These are phyloP conservation scores for Epichloe uncinata DNA, from an alignment of 2,329 filamentous ascomycete species.

Conservation along the genomic window DNA sequence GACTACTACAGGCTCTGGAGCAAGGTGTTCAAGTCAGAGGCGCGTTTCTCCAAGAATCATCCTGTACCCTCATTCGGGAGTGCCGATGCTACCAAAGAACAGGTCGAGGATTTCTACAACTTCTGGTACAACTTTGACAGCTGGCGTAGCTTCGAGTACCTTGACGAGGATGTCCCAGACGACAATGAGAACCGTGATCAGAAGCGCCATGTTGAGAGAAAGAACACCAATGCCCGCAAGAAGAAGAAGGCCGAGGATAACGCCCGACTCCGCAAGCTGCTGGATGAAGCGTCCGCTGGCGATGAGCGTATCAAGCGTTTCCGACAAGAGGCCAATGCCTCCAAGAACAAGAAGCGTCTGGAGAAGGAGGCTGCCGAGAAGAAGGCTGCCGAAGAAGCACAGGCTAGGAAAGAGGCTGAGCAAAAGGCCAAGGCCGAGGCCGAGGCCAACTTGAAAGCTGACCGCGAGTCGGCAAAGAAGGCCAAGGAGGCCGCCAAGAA, in stretches of 20 bases:
- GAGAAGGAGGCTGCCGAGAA: slow-evolving; percentile 89
- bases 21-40: slow-evolving; percentile 81
- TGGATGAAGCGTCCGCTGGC: slow-evolving; percentile 70
- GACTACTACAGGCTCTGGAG: slow-evolving; percentile 95
- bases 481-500: slow-evolving; percentile 98
- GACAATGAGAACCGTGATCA: slow-evolving; percentile 99
- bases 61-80: slow-evolving; percentile 80
- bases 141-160: slow-evolving; percentile 95
- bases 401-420: slow-evolving; percentile 71
- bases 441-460: slow-evolving; percentile 73
- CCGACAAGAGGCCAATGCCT: slow-evolving; percentile 77
- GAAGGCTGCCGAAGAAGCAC: slow-evolving; percentile 72
- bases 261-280: slow-evolving; percentile 72
- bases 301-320: slow-evolving; percentile 98
- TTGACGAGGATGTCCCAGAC: slow-evolving; percentile 96
- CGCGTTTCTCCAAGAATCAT: slow-evolving; percentile 80
- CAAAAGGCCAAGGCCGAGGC: slow-evolving; percentile 69
- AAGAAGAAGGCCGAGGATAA: slow-evolving; percentile 99
- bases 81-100: slow-evolving; percentile 71
- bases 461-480: slow-evolving; percentile 81
- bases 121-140: slow-evolving; percentile 99
- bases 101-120: slow-evolving; percentile 95
- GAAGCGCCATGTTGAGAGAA: slow-evolving; percentile 95
- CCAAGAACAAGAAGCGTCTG: slow-evolving; percentile 89
- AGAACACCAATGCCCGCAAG: slow-evolving; percentile 93